Evolutionary conservation across 495 filamentous ascomycete species (phyloP).

Genomic region (Penicillium tannophilum): DNA sequence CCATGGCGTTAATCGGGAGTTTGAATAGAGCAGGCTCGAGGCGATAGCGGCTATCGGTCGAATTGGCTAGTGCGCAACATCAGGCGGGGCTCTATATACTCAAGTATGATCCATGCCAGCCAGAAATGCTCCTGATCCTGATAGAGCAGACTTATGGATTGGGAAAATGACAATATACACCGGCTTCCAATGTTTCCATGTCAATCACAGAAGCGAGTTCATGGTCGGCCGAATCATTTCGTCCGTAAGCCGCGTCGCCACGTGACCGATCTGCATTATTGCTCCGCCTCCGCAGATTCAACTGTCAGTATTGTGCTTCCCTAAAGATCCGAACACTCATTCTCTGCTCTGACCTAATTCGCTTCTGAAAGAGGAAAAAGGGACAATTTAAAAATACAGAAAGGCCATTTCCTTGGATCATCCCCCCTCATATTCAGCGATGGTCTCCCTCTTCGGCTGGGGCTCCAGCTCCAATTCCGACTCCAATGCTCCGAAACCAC

Average conservation of each 20-base stretch:
- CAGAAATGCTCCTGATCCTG: background rate
- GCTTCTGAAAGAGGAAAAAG: background rate
- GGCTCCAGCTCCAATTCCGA: constrained; percentile 31
- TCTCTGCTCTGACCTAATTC: background rate
- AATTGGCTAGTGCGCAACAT: constrained; percentile 3
- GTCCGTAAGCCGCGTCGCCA: background rate
- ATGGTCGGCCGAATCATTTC: background rate
- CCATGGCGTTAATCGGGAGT: constrained; percentile 45
- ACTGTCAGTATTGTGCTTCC: background rate
- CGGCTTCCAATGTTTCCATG: background rate
- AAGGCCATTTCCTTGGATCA: background rate
- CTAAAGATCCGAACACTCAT: background rate
- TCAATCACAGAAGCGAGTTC: background rate
- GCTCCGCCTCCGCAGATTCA: constrained; percentile 14
- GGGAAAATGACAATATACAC: background rate
- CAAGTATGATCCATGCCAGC: constrained; percentile 1
- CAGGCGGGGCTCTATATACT: constrained; percentile 2
- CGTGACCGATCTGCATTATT: constrained; percentile 6
- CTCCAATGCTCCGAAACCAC: constrained; percentile 1
- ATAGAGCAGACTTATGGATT: background rate
- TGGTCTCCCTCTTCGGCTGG: constrained; percentile 35
- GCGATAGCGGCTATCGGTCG: background rate
- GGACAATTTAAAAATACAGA: background rate
- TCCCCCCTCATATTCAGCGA: constrained; percentile 1
- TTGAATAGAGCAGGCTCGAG: background rate